Percentiles rank a stretch among this genome's conserved stretches.
These are phyloP conservation scores for Colletotrichum kahawae DNA, from an alignment of 2,329 filamentous ascomycete genomes.

Conservation along the genomic window DNA sequence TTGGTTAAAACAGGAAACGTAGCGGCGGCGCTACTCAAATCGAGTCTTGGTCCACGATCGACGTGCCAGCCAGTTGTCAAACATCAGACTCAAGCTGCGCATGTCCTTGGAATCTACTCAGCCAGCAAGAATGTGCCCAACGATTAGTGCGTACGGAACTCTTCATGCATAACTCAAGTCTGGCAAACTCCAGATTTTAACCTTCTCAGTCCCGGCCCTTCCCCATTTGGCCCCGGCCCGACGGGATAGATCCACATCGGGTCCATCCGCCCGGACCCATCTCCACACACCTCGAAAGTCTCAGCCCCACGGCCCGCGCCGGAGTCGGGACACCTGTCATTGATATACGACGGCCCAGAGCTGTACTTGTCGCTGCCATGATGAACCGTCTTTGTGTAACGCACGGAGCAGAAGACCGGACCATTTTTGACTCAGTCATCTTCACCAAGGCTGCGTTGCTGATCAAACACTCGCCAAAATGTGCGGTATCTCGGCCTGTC, in stretches of 20 bases:
- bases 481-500: slow-evolving; percentile 8
- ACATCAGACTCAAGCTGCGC: too few species aligned
- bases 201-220: not conserved
- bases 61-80: not conserved
- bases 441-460: not conserved
- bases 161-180: not conserved
- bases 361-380: not conserved
- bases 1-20: not conserved
- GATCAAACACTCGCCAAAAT: not conserved
- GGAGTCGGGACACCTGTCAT: not conserved
- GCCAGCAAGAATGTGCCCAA: not conserved
- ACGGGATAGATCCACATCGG: not conserved
- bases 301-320: not conserved
- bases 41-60: rapidly evolving
- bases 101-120: rapidly evolving
- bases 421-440: not conserved
- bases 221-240: not conserved
- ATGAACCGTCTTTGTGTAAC: not conserved
- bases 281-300: not conserved
- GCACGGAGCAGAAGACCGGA: not conserved
- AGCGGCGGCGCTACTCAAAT: not conserved
- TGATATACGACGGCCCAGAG: not conserved
- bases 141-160: rapidly evolving
- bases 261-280: not conserved
- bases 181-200: not conserved